Percentiles rank a stretch among this genome's conserved stretches.
Evolutionary conservation across 129 eudicot genomes (phyloP).

Genomic region (Lactuca saligna): DNA sequence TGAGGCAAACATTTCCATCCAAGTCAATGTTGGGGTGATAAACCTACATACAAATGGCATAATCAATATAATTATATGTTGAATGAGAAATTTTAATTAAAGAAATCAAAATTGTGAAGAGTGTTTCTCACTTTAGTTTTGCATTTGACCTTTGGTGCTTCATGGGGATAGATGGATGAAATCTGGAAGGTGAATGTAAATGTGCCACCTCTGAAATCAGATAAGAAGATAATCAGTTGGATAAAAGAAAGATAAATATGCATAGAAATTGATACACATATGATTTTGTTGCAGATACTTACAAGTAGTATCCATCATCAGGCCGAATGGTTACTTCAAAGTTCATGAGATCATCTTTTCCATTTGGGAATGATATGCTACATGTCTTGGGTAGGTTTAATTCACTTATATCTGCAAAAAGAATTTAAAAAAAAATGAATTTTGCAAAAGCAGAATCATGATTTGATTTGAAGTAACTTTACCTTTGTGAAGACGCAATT

Average conservation of each 20-base stretch:
- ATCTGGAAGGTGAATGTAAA: constrained; percentile 80
- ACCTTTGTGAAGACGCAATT: constrained; percentile 91
- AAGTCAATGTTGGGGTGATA: constrained; percentile 88
- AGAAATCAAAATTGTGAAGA: background rate
- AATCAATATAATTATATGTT: background rate
- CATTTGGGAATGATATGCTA: constrained; percentile 71
- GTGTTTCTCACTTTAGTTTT: constrained; percentile 71
- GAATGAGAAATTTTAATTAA: background rate
- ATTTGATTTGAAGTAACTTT: background rate
- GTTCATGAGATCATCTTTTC: constrained; percentile 89
- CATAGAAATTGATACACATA: background rate
- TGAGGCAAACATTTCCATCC: constrained; percentile 94
- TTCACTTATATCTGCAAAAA: constrained; percentile 69
- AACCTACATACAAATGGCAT: constrained; percentile 41
- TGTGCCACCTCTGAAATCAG: constrained; percentile 70
- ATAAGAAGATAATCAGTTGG: constrained; percentile 20
- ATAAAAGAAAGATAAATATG: background rate
- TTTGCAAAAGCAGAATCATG: background rate
- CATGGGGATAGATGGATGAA: constrained; percentile 90
- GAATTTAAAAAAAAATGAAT: constrained; percentile 9
- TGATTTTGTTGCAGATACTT: constrained; percentile 25
- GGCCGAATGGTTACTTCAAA: constrained; percentile 92
- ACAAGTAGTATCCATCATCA: constrained; percentile 84
- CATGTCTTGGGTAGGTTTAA: constrained; percentile 77
- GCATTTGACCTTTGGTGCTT: constrained; percentile 97